Base-by-base conservation (phyloP, 257 asterid genomes). In the Marsdenia floribunda region DNA sequence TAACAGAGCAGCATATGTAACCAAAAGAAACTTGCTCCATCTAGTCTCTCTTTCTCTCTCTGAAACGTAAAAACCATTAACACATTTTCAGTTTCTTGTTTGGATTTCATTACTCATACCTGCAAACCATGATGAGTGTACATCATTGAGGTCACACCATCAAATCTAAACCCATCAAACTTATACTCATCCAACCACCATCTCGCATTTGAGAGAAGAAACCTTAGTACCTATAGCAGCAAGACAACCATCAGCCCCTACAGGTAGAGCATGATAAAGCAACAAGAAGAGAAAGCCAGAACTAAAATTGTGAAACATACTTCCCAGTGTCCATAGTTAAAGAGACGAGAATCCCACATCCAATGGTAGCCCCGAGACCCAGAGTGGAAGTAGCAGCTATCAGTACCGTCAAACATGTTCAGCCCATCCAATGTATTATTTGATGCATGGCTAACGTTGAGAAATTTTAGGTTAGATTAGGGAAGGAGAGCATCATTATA, bases 181-280 rank as follows among this genome's bases (percentile, higher is more conserved):
- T 95, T 95, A 85, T 90, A 95, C 88, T 94, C 97, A 87, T 91
- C 98, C 88, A 94, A 85, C 99, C 99, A 94, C 99, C 97, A 94
- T 85, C 99, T 89, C 57, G 99, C 94, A 80, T 92, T 94, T 37
- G 99, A 94, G 74, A 94, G 97, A 84, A 94, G 99, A 86, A 44
- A 94, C 85, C 99, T 86, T 70, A 90, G 83, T 54, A 94, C 99
- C 99, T 94, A 84, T 75, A 77, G 73, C 75, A 73, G 65, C 75
- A 68, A 73, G 74, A 54, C 33, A 29, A 29, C 69, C 42, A 72
- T 71, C 21, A 70, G 38, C 57, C 18, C 9, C 18, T 16, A 54
- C 15, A 65, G 24, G 42, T 22, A 14, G 68, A 44, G 54, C 12
- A 44, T 50, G 46, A n/a, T 9, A 35, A 24, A 19, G 71, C 6